A percentile compares a stretch with the other conserved stretches of the same genome.
Evolutionary conservation across 192 early-diverging fungal species (phyloP).

Genomic region (Dissophora globulifera): DNA sequence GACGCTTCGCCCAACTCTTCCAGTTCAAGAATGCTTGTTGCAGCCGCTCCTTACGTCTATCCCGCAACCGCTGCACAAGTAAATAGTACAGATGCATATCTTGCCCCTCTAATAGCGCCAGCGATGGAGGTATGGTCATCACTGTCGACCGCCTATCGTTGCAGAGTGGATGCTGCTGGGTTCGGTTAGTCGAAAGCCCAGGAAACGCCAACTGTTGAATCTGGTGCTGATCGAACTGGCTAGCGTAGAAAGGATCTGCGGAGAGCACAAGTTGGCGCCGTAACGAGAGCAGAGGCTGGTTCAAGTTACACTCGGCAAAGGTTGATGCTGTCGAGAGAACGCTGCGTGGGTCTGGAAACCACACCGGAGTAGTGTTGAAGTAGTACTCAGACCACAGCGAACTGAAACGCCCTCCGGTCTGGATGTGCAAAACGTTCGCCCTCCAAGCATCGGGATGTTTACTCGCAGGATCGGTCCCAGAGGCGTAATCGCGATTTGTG

Average conservation of each 20-base stretch:
- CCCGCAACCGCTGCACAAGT: slow-evolving; percentile 15
- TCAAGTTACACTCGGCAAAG: not conserved
- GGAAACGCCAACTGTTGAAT: slow-evolving; percentile 20
- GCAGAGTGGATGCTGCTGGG: not conserved
- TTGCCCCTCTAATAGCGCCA: slow-evolving; percentile 20
- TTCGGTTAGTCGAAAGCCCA: not conserved
- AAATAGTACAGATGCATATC: slow-evolving; percentile 38
- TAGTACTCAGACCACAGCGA: slow-evolving; percentile 56
- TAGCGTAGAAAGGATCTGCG: slow-evolving; percentile 9
- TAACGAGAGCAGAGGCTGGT: not conserved
- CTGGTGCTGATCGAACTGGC: slow-evolving; percentile 20
- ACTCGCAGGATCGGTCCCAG: not conserved
- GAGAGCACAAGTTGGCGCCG: not conserved
- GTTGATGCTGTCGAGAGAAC: slow-evolving; percentile 9
- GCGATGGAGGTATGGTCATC: slow-evolving; percentile 23
- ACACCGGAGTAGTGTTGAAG: slow-evolving; percentile 25
- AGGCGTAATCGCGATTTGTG: slow-evolving; percentile 35
- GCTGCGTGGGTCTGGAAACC: slow-evolving; percentile 23
- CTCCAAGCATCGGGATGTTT: slow-evolving; percentile 27
- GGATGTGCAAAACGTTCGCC: slow-evolving; percentile 26
- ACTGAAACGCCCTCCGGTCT: slow-evolving; percentile 47
- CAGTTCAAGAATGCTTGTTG: slow-evolving; percentile 13
- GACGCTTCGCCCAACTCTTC: slow-evolving; percentile 14
- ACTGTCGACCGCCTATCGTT: not conserved
- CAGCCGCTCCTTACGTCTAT: not conserved